Conservation (phyloP, 345 rosid genomes). For the Ricinus communis region DNA sequence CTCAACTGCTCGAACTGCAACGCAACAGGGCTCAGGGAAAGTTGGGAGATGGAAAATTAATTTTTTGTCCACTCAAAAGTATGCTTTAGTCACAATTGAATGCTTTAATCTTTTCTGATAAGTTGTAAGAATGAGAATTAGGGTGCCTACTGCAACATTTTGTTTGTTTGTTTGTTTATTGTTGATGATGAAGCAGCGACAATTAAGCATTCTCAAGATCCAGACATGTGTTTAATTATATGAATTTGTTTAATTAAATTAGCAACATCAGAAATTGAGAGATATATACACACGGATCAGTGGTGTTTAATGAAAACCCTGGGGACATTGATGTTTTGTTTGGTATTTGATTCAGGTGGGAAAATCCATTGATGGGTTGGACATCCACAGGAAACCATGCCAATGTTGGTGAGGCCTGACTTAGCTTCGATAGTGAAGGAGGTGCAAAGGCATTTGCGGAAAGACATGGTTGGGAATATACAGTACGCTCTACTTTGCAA, state of each 20-base stretch:
- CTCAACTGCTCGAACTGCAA: slow-evolving; percentile 28
- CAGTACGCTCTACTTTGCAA: slow-evolving; percentile 43
- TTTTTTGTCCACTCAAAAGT: slow-evolving; percentile 28
- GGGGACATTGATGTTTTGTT: neutral
- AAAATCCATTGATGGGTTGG: slow-evolving; percentile 99
- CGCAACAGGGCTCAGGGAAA: slow-evolving; percentile 31
- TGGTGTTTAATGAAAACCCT: neutral
- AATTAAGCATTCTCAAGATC: no score
- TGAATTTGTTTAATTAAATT: no score
- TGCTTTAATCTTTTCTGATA: neutral
- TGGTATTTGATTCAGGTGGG: slow-evolving; percentile 62
- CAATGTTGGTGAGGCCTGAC: slow-evolving; percentile 86
- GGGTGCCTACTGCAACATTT: no score
- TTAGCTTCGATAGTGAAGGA: slow-evolving; percentile 69
- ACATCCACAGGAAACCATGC: slow-evolving; percentile 98
- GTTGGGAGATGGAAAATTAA: slow-evolving; percentile 27
- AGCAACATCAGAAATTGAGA: no score
- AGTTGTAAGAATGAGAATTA: neutral
- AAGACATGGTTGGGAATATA: slow-evolving; percentile 86
- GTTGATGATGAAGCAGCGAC: no score
- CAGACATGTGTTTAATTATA: no score
- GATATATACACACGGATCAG: neutral
- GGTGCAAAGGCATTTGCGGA: slow-evolving; percentile 85
- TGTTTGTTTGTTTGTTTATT: no score
- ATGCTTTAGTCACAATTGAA: neutral